Evolutionary conservation across 441 rosid species (phyloP), one percentile per base, ranked within the genome.

Genomic region (Bruguiera hainesii): DNA sequence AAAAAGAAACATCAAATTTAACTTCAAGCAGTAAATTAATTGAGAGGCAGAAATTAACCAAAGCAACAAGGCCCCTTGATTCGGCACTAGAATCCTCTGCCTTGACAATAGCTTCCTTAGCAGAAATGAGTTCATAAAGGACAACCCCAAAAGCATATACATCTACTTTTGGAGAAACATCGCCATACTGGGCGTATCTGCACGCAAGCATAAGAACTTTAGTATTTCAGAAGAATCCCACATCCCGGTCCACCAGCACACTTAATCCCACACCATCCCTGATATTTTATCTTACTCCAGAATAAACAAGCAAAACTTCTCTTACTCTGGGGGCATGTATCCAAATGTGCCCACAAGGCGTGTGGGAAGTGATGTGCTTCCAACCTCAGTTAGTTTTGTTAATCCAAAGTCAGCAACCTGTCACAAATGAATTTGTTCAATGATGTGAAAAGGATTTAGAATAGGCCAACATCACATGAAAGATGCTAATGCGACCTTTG

Each of bases 261-360:
- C 48, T 11, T 2, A 39, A 42, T 42, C 18, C 48, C 48, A 42
- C 48, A 42, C 48, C 48, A 13, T 42, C 48, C 16, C 48, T 42
- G 15, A 31, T 1, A 56, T 46, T 26, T 48, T 23, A 35, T 19
- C 55, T 7, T 51, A 42, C 33, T 33, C 19, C 29, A 19, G 15
- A 60, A 29, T 62, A 18, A 39, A 66, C 7, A 52, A 64, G 6
- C 25, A 50, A 49, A 25, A 56, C n/a, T 31, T 11, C 68, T 71
- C 89, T 81, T 85, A 92, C 99, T 95, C 99, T 5, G 98, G 99
- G 10, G 99, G 90, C 98, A 95, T 95, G 81, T 92, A 95, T 78
- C 99, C 99, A 75, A 95, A 95, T 60, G 99, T 92, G 23, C 99
- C 99, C 78, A 89, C 94, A 55, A 91, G 94, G 67, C 96, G 84